Evolutionary conservation across 2,329 filamentous ascomycete genomes (phyloP), one percentile per base, ranked within the genome.

Genomic region (Grosmannia penicillata): DNA sequence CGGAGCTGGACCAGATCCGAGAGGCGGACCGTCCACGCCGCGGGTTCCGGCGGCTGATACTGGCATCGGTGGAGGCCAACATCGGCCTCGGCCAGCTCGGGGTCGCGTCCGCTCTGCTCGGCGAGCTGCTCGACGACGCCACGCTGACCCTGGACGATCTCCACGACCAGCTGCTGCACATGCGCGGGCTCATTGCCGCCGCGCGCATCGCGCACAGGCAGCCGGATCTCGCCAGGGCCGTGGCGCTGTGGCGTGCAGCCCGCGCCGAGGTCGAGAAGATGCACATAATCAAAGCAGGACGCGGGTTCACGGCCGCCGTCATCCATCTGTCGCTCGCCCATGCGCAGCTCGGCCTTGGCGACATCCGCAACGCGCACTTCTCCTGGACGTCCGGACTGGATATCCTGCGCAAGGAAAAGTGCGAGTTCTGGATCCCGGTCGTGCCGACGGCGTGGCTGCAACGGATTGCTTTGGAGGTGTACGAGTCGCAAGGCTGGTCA

Each of bases 341-440:
- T 10, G 38, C 38, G 17, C 33, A 32, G 27, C 29, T 36, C 9
- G 15, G 8, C 13, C 21, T 15, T 1, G 33, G 18, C 2, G 33
- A 40, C 23, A n/a, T 15, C 3, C 10, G 25, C 23, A 6, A 19
- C 4, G 18, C n/a, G 1, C 22, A 18, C 5, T 8, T 17, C 8
- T 22, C 23, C 7, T 40, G 38, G 38, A 26, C 27, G 5, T 9
- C 27, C n/a, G 38, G 38, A 10, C 5, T 33, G 3, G 28, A 21
- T 3, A 40, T 40, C 5, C 14, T 40, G 23, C 17, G 23, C 4
- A 26, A 3, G 2, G 33, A 32, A 23, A 36, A 22, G 17, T 40
- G 33, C 28, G 38, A 40, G 38, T 36, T 40, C 18, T 40, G 38
- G 38, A 32, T 40, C 2, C 38, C 38, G 5, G n/a, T 33, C 13